A percentile compares a stretch with the other conserved stretches of the same genome.
Conservation (phyloP, 2,329 filamentous ascomycete species). For the Fusarium secorum region DNA sequence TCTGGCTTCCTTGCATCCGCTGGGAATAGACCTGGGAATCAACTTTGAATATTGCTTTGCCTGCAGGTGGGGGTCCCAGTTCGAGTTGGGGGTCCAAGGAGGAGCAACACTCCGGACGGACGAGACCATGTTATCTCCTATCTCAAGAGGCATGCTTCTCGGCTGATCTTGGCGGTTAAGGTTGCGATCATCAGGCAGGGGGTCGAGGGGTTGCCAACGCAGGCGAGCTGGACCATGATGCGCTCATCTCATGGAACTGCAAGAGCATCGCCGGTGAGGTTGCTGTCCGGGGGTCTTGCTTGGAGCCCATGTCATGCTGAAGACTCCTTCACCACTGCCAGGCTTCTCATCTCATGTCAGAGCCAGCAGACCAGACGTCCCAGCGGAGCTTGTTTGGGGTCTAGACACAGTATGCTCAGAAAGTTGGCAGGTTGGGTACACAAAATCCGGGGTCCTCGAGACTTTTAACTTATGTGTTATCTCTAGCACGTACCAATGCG, state of each 20-base stretch:
- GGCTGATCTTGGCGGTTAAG: constrained; percentile 16
- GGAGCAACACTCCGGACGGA: neutral
- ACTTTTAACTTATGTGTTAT: constrained; percentile 12
- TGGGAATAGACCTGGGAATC: constrained; percentile 1
- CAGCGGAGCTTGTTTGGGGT: neutral
- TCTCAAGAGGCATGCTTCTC: constrained; percentile 9
- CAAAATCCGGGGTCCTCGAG: neutral
- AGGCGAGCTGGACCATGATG: neutral
- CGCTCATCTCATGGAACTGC: neutral
- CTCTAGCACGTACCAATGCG: constrained; percentile 20
- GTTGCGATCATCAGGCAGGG: constrained; percentile 5
- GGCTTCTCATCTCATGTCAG: neutral
- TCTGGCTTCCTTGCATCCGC: constrained; percentile 7
- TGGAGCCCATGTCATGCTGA: neutral
- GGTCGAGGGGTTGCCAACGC: constrained; percentile 3
- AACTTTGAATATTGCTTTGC: constrained; percentile 24
- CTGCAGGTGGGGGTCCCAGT: constrained; percentile 20
- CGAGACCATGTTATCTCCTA: constrained; percentile 27
- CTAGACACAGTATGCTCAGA: no score
- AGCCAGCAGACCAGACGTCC: neutral
- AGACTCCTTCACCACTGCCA: neutral
- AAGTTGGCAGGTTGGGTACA: neutral
- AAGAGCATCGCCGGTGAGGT: neutral
- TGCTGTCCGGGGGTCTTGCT: neutral
- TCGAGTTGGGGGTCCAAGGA: constrained; percentile 13